Percentiles rank a stretch among this genome's conserved stretches.
Evolutionary conservation across 2,329 filamentous ascomycete species (phyloP).

Genomic region (Hymenoscyphus repandus): DNA sequence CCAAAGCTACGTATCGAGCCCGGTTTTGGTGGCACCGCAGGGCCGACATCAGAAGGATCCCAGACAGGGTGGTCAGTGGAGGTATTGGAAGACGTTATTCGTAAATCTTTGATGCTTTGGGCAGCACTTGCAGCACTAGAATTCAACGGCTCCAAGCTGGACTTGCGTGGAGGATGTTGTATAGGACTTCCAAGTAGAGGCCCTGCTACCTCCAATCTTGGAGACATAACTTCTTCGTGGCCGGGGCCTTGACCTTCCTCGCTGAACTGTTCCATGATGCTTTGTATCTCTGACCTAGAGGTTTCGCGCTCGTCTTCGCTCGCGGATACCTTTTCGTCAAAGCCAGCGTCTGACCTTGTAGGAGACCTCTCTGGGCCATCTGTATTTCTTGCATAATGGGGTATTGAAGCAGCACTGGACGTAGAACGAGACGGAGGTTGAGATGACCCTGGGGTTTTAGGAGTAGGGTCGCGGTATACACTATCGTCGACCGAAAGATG

Average conservation of each 20-base stretch:
- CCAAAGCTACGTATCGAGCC: constrained; percentile 29
- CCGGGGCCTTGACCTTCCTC: constrained; percentile 66
- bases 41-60: constrained; percentile 29
- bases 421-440: constrained; percentile 35
- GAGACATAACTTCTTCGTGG: constrained; percentile 87
- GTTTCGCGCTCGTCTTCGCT: constrained; percentile 63
- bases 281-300: constrained; percentile 84
- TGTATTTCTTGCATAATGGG: constrained; percentile 32
- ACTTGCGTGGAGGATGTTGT: constrained; percentile 75
- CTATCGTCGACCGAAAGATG: constrained; percentile 18
- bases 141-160: constrained; percentile 71
- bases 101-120: constrained; percentile 28
- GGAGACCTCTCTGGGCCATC: constrained; percentile 36
- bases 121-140: constrained; percentile 13
- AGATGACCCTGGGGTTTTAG: constrained; percentile 38
- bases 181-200: constrained; percentile 64
- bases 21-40: constrained; percentile 38
- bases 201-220: constrained; percentile 74
- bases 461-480: constrained; percentile 45
- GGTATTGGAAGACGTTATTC: constrained; percentile 18
- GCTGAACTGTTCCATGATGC: constrained; percentile 94
- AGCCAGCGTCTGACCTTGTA: constrained; percentile 48
- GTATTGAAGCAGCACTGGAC: constrained; percentile 31
- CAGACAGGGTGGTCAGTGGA: constrained; percentile 10
- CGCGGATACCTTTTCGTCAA: constrained; percentile 51